Evolutionary conservation across 164 flowering plant genomes (phyloP), one percentile per base, ranked within the genome.

Genomic region (Malania oleifera): DNA sequence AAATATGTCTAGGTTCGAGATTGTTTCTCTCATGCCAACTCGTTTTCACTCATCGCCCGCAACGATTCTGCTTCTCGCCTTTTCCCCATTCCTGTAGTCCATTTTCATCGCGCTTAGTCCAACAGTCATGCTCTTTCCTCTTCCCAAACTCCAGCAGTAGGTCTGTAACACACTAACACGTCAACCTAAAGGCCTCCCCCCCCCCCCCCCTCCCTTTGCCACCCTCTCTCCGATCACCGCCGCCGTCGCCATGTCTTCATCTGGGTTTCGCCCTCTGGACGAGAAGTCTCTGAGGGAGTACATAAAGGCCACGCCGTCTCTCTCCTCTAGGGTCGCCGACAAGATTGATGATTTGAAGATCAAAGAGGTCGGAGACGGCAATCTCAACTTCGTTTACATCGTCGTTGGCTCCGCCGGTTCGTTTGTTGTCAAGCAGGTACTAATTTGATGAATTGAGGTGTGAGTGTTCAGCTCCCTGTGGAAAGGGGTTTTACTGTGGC

Each of bases 351-450:
- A 62, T 19, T 47, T 93, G 62, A 47, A 60, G n/a, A 72, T 92
- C 62, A 82, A 78, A 68, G 98, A 93, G 71, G 90, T 93, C 22
- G 97, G 98, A 19, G 98, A 93, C 57, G 98, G 97, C 15, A 85
- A 85, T 66, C 82, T 82, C 56, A 82, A 85, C 64, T 82, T 79
- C 55, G 91, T 85, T 22, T 85, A 67, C 64, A 85, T 85, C 56
- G 80, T 85, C 41, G 35, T 56, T 31, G 46, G 68, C 14, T 39
- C 81, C 7, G 8, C 74, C 9, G 87, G 80, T 5, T 83, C 87
- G 0, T 24, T 77, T 34, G 84, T 85, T 65, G 55, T 81, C 70
- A 85, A 85, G 45, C 91, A 82, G 86, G 87, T 84, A 48, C 3
- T 5, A n/a, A 7, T 1, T 20, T 34, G 31, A 17, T 28, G n/a